phyloP scores from a whole-genome alignment of 2,329 filamentous ascomycete species.

The Thermoascus crustaceus region DNA sequence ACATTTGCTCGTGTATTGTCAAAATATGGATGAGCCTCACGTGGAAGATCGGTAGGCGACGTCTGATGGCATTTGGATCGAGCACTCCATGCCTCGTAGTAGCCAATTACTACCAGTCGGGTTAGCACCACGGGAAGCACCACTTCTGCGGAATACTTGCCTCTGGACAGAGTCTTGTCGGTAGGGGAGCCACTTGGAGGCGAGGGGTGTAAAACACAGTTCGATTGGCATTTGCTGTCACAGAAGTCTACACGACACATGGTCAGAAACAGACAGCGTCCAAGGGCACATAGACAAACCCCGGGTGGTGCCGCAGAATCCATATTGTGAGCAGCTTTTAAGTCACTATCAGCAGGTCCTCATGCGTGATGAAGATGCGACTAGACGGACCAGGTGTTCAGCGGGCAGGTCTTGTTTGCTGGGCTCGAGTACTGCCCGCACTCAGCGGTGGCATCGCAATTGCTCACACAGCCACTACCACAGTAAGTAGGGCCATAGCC shows the following conservation, averaged over 20 bases:
- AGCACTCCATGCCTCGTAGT: slow-evolving; percentile 26
- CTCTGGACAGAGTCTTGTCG: neutral
- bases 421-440: neutral
- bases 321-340: too few species aligned
- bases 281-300: too few species aligned
- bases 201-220: neutral
- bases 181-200: neutral
- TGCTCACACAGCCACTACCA: neutral
- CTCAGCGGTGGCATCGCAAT: slow-evolving; percentile 2
- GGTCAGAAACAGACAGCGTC: too few species aligned
- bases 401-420: slow-evolving; percentile 6
- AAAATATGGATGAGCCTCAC: too few species aligned
- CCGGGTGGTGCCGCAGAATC: slow-evolving; percentile 11
- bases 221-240: slow-evolving; percentile 8
- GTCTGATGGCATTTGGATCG: slow-evolving; percentile 11
- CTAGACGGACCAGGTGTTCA: slow-evolving; percentile 8
- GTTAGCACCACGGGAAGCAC: too few species aligned
- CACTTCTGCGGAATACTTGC: too few species aligned
- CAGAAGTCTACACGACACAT: too few species aligned
- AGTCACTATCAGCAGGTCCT: too few species aligned
- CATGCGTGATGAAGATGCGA: too few species aligned
- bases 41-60: slow-evolving; percentile 8
- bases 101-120: slow-evolving; percentile 28
- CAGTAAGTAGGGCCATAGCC: neutral
- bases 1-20: too few species aligned